A percentile compares a stretch with the other conserved stretches of the same genome.
Evolutionary conservation across 495 filamentous ascomycete species (phyloP).

Genomic region (Neurospora sp.): DNA sequence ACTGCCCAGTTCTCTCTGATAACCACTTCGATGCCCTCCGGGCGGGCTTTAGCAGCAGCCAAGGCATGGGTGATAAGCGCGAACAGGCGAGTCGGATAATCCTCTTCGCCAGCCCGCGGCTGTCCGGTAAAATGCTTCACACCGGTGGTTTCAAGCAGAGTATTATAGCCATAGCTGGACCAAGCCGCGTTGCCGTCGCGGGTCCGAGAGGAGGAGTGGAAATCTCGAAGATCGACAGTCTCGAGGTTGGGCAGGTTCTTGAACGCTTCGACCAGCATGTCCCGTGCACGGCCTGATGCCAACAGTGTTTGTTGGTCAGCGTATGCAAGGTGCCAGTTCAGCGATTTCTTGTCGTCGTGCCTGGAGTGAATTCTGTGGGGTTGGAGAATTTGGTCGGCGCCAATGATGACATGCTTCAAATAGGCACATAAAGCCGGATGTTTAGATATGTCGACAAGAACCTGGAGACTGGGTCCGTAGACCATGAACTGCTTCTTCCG

Average conservation of each 20-base stretch:
- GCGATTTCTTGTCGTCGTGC: not conserved
- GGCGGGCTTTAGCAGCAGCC: conserved; percentile 20
- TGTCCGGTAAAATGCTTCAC: not conserved
- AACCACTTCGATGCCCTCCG: conserved; percentile 29
- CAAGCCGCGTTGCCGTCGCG: conserved; percentile 21
- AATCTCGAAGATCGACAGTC: conserved; percentile 41
- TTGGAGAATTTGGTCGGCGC: conserved; percentile 20
- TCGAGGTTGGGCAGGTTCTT: conserved; percentile 35
- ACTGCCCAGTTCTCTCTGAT: conserved; percentile 15
- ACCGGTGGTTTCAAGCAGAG: conserved; percentile 9
- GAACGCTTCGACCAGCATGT: conserved; percentile 43
- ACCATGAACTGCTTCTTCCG: conserved; percentile 46
- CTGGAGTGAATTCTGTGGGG: not conserved
- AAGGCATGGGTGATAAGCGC: conserved; percentile 24
- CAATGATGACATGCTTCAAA: conserved; percentile 40
- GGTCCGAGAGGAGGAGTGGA: conserved; percentile 22
- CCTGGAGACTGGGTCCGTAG: conserved; percentile 34
- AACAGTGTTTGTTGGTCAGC: conserved; percentile 25
- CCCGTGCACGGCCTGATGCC: conserved; percentile 26
- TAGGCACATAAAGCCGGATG: conserved; percentile 12
- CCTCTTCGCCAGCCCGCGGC: not conserved
- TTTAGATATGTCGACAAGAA: conserved; percentile 44
- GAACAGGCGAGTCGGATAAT: conserved; percentile 15
- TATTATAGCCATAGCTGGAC: conserved; percentile 27
- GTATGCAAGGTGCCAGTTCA: not conserved